Conservation (phyloP, 768 basidiomycete genomes). For the Royoungia palumana region DNA sequence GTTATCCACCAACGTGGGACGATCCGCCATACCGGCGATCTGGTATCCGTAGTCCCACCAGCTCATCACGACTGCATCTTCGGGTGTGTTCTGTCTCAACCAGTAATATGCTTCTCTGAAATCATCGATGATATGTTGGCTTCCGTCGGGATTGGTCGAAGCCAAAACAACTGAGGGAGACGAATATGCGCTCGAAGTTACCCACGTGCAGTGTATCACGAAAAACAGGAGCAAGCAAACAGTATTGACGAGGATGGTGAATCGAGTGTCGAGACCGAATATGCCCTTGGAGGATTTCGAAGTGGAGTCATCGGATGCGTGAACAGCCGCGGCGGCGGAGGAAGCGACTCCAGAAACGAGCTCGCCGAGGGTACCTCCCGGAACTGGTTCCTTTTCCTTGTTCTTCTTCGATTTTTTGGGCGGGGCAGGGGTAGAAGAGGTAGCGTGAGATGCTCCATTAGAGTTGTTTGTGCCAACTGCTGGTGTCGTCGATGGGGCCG, state of each 20-base stretch:
- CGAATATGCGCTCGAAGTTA: slow-evolving; percentile 91
- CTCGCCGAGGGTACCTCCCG: slow-evolving; percentile 38
- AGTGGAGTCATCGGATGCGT: slow-evolving; percentile 2
- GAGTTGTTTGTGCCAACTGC: slow-evolving; percentile 1
- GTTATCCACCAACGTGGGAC: slow-evolving; percentile 95
- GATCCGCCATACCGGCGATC: slow-evolving; percentile 98
- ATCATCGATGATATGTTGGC: slow-evolving; percentile 94
- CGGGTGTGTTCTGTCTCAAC: slow-evolving; percentile 91
- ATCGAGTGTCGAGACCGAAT: slow-evolving; percentile 81
- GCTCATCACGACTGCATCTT: slow-evolving; percentile 93
- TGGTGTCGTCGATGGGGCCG: slow-evolving; percentile 8
- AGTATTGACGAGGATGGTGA: slow-evolving; percentile 71
- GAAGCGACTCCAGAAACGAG: slow-evolving; percentile 40
- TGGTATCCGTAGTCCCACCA: slow-evolving; percentile 99
- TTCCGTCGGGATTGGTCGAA: slow-evolving; percentile 75
- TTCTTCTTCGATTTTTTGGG: slow-evolving; percentile 52
- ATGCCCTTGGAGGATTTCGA: slow-evolving; percentile 50
- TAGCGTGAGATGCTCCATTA: slow-evolving; percentile 20
- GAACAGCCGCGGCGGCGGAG: slow-evolving; percentile 27
- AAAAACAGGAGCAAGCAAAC: slow-evolving; percentile 82
- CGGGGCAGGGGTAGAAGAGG: slow-evolving; percentile 29
- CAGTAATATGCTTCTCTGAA: slow-evolving; percentile 99
- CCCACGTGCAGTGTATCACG: slow-evolving; percentile 96
- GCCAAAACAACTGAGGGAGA: slow-evolving; percentile 96
- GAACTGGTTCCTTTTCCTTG: slow-evolving; percentile 36